Evolutionary conservation across 768 basidiomycete genomes (phyloP), one percentile per base, ranked within the genome.

Genomic region (Neoboletus subvelutipes): DNA sequence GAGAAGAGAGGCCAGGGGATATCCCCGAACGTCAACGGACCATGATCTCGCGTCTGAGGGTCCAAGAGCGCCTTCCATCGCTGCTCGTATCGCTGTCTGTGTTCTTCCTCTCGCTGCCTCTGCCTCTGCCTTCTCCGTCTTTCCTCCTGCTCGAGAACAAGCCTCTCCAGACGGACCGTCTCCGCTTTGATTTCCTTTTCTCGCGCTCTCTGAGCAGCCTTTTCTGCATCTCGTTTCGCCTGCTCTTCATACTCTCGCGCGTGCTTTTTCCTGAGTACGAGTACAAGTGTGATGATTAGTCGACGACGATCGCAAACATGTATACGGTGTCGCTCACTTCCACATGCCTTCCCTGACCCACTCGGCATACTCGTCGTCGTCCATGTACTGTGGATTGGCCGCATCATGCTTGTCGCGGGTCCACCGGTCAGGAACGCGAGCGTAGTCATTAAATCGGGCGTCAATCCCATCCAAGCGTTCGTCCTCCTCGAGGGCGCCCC

Each of bases 291-390:
- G n/a, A n/a, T n/a, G 43, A 53, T 54, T 47, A 55, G 37, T 42
- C 43, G 50, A 48, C 20, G 45, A 57, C 26, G 41, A 29, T 37
- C 17, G 26, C 48, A 50, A 43, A 40, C n/a, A 45, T 29, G 34
- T 45, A 39, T 46, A 45, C 34, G 17, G 40, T 31, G 15, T n/a
- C 28, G 72, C 83, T 40, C 58, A 86, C 83, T 84, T 82, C 77
- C 90, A 94, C 90, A 97, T 95, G 46, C 91, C 92, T 26, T 80
- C 73, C 60, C 94, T 77, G 50, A 96, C 75, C 89, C 90, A 95
- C 64, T 92, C 90, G 2, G 88, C 83, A 62, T 96, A 96, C 57
- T 92, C 87, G 62, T 94, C 88, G 9, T 94, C 92, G 57, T 87
- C 86, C 88, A 95, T 88, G 47, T 68, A 60, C 46, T 64, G 68